Evolutionary conservation across 2,329 filamentous ascomycete genomes (phyloP), one percentile per base, ranked within the genome.

Genomic region (Sclerotinia nivalis): DNA sequence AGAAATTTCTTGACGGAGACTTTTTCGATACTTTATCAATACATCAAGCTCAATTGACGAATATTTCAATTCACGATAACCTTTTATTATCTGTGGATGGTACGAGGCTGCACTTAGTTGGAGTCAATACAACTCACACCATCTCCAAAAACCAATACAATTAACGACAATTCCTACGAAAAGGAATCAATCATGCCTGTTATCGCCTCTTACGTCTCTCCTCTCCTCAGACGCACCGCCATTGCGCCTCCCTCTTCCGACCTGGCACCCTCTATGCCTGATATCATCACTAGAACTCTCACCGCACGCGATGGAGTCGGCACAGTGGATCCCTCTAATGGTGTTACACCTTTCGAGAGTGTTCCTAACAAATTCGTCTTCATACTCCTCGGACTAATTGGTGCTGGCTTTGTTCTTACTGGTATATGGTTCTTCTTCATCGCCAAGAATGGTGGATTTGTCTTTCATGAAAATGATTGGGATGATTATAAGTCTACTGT

Each of bases 351-450:
- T 70, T 86, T 87, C 1, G 79, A 84, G 52, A 75, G 85, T 70
- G 86, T 79, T 54, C 75, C 76, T 81, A 90, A 90, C 77, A 86
- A 85, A 28, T 92, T 89, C 70, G 88, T 97, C 76, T 92, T 98
- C 78, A 90, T 91, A 0, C 83, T 98, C 0, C 97, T 98, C 78
- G 95, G 92, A 15, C 80, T 97, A 25, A 88, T 98, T 66, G 93
- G 92, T 47, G 89, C 89, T 0, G 88, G 83, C 45, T 91, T 98
- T 78, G 91, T 96, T 34, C 71, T 92, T 4, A 87, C 84, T 0
- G 87, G 86, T 34, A 93, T 98, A 78, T 99, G 96, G 94, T 97
- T 99, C 86, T 98, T 99, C 86, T 97, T 97, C 86, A 96, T 93
- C 91, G 95, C 95, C 70, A 95, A 92, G 82, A 97, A 98, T 76